Conservation (phyloP, 2,329 filamentous ascomycete species). For the Penicillium sp. region DNA sequence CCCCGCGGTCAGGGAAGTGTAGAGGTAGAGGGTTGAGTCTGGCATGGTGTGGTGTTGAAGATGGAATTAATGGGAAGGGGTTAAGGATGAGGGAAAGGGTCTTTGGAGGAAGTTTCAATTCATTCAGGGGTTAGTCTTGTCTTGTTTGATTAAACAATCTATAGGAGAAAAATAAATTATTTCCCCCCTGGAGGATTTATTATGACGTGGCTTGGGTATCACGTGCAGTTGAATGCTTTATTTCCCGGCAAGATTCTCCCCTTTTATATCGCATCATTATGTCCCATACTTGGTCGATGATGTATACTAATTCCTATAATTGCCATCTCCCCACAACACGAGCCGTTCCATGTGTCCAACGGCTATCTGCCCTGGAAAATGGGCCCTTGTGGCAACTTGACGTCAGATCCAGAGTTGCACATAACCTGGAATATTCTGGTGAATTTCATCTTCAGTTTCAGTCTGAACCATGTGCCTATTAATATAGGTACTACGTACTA, state of each 20-base stretch:
- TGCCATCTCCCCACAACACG: slow-evolving; percentile 8
- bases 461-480: not conserved
- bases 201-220: slow-evolving; percentile 4
- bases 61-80: not conserved
- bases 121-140: not conserved
- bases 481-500: not conserved
- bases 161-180: not conserved
- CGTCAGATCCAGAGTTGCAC: slow-evolving; percentile 14
- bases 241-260: not conserved
- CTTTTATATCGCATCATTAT: not conserved
- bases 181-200: not conserved
- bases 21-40: slow-evolving; percentile 76
- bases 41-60: slow-evolving; percentile 28
- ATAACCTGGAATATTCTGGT: not conserved
- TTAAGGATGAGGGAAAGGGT: not conserved
- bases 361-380: not conserved
- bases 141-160: not conserved
- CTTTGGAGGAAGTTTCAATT: not conserved
- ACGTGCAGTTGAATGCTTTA: not conserved
- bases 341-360: slow-evolving; percentile 6
- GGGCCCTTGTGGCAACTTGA: slow-evolving; percentile 23
- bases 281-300: not conserved
- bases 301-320: not conserved
- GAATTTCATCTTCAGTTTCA: not conserved
- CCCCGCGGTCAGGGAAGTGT: slow-evolving; percentile 91